A percentile compares a stretch with the other conserved stretches of the same genome.
phyloP scores from a whole-genome alignment of 768 basidiomycete genomes.

The Tylopilus sp. region DNA sequence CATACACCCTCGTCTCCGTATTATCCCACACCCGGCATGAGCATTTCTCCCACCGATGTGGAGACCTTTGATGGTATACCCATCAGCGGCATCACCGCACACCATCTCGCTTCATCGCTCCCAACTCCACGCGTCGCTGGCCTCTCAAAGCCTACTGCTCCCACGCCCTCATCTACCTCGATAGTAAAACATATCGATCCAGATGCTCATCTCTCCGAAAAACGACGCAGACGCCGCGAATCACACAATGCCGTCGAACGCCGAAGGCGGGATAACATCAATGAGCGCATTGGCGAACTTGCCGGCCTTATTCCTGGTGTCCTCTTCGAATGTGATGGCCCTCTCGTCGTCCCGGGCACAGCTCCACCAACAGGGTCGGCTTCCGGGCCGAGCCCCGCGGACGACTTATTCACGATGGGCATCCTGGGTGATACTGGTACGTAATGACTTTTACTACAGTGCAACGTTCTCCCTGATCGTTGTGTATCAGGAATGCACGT shows the following conservation, averaged over 20 bases:
- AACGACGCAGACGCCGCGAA: conserved; percentile 75
- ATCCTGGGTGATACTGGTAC: conserved; percentile 20
- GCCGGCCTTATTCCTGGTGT: conserved; percentile 87
- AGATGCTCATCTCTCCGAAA: conserved; percentile 62
- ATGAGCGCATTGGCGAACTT: conserved; percentile 90
- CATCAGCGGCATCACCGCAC: conserved; percentile 16
- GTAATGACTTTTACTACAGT: neutral
- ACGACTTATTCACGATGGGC: conserved; percentile 23
- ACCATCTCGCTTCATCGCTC: conserved; percentile 21
- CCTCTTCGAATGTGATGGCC: conserved; percentile 59
- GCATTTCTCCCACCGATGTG: conserved; percentile 27
- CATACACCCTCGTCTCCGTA: conserved; percentile 30
- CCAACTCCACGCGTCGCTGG: conserved; percentile 10
- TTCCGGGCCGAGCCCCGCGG: conserved; percentile 9
- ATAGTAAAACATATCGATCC: conserved; percentile 13
- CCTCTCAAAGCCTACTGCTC: conserved; percentile 12
- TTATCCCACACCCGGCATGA: conserved; percentile 22
- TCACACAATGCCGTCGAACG: conserved; percentile 93
- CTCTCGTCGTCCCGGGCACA: conserved; percentile 16
- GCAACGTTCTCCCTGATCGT: neutral
- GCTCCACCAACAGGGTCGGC: conserved; percentile 10
- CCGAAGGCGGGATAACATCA: conserved; percentile 86
- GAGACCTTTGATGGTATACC: conserved; percentile 21
- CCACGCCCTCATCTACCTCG: conserved; percentile 4
- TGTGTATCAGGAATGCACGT: conserved; percentile 21